These are phyloP conservation scores for Pisolithus thermaeus DNA, from an alignment of 1,284 basidiomycete genomes.

Conservation along the genomic window DNA sequence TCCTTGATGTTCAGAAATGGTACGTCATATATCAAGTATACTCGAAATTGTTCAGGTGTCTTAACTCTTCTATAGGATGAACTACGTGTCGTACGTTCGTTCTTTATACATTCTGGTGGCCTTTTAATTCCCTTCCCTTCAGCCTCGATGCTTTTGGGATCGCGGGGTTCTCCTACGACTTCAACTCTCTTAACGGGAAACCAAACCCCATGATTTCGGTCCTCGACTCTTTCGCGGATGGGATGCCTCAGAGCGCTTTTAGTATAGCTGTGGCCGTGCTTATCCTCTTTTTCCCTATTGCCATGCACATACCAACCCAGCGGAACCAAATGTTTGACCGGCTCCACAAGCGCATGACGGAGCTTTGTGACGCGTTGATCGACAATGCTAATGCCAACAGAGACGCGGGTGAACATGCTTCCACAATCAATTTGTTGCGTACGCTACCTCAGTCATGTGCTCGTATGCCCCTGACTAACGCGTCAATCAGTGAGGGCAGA, in stretches of 20 bases:
- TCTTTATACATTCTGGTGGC: background rate
- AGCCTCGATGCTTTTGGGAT: constrained; percentile 56
- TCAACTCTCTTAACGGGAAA: constrained; percentile 47
- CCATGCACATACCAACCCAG: constrained; percentile 40
- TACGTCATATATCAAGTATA: constrained; percentile 17
- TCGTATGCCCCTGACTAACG: background rate
- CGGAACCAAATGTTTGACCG: constrained; percentile 31
- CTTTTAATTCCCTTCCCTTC: background rate
- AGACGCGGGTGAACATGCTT: too few relatives aligned
- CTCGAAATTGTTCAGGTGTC: background rate
- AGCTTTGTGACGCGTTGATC: constrained; percentile 41
- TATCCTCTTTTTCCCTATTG: constrained; percentile 32
- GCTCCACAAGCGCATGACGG: constrained; percentile 35
- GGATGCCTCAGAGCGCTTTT: constrained; percentile 18
- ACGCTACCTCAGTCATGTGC: background rate
- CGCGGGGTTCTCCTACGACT: constrained; percentile 55
- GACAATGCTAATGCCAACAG: constrained; percentile 22
- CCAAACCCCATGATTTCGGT: constrained; percentile 36
- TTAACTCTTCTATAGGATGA: background rate
- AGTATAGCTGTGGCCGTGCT: constrained; percentile 36
- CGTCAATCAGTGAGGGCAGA: constrained; percentile 9
- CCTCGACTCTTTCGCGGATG: constrained; percentile 39
- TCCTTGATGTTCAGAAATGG: constrained; percentile 54
- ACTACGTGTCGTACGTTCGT: background rate
- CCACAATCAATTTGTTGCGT: constrained; percentile 27